Conservation (phyloP, 2,329 filamentous ascomycete species). For the Zymoseptoria passerinii region DNA sequence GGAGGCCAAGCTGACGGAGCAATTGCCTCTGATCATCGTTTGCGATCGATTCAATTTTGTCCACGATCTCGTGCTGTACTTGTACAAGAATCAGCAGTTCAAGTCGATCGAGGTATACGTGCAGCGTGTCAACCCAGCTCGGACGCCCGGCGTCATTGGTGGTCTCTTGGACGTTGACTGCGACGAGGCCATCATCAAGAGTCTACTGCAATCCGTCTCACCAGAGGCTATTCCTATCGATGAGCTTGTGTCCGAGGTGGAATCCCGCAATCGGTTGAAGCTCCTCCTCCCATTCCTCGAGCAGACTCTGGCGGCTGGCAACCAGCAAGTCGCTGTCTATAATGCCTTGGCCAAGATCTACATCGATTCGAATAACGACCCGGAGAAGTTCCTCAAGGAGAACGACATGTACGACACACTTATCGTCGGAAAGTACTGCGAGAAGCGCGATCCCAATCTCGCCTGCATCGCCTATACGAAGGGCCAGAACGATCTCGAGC, state of each 20-base stretch:
- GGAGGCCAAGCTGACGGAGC: conserved; percentile 84
- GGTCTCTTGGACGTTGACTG: conserved; percentile 94
- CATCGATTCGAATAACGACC: conserved; percentile 97
- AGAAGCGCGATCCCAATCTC: conserved; percentile 94
- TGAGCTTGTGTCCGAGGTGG: conserved; percentile 88
- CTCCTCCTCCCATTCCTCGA: conserved; percentile 93
- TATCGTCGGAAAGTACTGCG: conserved; percentile 91
- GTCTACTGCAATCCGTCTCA: conserved; percentile 75
- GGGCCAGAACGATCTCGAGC: conserved; percentile 92
- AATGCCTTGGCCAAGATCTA: conserved; percentile 99
- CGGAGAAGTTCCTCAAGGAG: conserved; percentile 93
- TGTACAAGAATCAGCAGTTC: conserved; percentile 99
- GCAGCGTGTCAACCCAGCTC: conserved; percentile 85
- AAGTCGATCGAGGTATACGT: conserved; percentile 98
- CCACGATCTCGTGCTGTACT: conserved; percentile 88
- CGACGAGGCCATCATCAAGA: conserved; percentile 93
- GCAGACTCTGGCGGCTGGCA: conserved; percentile 76
- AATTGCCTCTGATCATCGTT: conserved; percentile 93
- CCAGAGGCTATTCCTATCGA: conserved; percentile 84
- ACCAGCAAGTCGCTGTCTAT: conserved; percentile 93
- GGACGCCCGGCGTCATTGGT: conserved; percentile 87
- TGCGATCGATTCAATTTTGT: conserved; percentile 99
- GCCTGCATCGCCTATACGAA: conserved; percentile 93
- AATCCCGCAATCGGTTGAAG: conserved; percentile 91
- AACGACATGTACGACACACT: conserved; percentile 95